phyloP scores from a whole-genome alignment of 2,329 filamentous ascomycete genomes.

The Paraphoma chrysanthemicola region DNA sequence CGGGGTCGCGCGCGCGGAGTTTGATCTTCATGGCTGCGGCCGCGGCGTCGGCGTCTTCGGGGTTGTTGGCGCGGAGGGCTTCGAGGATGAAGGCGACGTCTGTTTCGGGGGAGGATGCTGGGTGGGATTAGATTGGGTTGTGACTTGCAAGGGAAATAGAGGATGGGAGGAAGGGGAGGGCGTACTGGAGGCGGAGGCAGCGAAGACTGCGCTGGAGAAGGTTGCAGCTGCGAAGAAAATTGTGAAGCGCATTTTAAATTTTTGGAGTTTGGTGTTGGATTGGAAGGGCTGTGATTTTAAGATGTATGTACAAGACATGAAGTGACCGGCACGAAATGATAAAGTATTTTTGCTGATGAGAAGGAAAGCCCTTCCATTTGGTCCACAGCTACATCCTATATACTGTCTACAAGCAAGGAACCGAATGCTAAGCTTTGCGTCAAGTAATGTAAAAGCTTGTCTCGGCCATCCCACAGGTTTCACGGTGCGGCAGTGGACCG shows the following conservation, averaged over 20 bases:
- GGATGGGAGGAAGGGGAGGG: neutral
- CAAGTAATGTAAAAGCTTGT: conserved; percentile 26
- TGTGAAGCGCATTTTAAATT: conserved; percentile 37
- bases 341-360: neutral
- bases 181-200: conserved; percentile 20
- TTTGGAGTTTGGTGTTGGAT: neutral
- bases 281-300: conserved; percentile 2
- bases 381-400: neutral
- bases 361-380: neutral
- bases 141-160: conserved; percentile 2
- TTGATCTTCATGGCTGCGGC: conserved; percentile 34
- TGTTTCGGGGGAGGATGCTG: conserved; percentile 20
- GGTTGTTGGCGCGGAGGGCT: conserved; percentile 36
- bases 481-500: conserved; percentile 24
- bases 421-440: conserved; percentile 17
- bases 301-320: conserved; percentile 21
- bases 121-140: neutral
- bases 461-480: conserved; percentile 28
- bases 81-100: conserved; percentile 36
- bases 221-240: conserved; percentile 30
- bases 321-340: neutral
- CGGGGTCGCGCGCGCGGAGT: conserved; percentile 24
- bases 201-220: conserved; percentile 37
- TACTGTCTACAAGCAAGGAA: neutral
- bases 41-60: conserved; percentile 33